Evolutionary conservation across 2,329 filamentous ascomycete species (phyloP).

Genomic region (Fusarium sp.): DNA sequence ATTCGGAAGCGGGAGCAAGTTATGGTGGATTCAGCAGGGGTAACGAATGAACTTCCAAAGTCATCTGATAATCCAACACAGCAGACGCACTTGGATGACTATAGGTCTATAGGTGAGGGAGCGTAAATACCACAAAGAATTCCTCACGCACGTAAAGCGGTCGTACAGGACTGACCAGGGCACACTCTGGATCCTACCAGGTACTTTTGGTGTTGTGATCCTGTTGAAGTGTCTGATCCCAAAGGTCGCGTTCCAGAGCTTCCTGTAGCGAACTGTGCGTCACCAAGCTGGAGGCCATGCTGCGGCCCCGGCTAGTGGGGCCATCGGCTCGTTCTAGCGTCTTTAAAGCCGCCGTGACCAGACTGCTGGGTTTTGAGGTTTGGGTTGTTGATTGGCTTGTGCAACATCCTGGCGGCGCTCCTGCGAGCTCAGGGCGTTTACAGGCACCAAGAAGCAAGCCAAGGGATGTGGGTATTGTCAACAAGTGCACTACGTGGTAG

Average conservation of each 20-base stretch:
- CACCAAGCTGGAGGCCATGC: constrained; percentile 20
- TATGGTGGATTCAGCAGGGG: neutral
- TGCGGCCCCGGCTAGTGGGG: constrained; percentile 44
- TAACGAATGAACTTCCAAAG: too few relatives aligned
- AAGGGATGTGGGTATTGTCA: constrained; percentile 17
- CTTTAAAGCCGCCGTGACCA: constrained; percentile 52
- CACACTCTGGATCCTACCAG: neutral
- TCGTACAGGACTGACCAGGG: neutral
- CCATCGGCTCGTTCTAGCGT: constrained; percentile 48
- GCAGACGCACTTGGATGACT: neutral
- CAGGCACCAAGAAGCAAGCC: constrained; percentile 25
- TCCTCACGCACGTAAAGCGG: neutral
- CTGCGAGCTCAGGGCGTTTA: constrained; percentile 39
- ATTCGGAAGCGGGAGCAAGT: neutral
- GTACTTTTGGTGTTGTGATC: neutral
- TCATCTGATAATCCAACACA: neutral
- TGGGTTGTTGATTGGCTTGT: constrained; percentile 42
- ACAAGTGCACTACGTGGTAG: neutral
- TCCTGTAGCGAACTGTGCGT: constrained; percentile 23
- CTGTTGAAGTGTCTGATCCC: constrained; percentile 5
- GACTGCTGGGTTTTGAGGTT: constrained; percentile 47
- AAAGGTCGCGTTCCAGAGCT: constrained; percentile 6
- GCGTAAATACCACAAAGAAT: neutral
- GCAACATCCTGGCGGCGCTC: constrained; percentile 26
- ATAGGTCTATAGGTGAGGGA: neutral